Percentiles rank a stretch among this genome's conserved stretches.
Evolutionary conservation across 140 eudicot genomes (phyloP).

Genomic region (Stevia rebaudiana): DNA sequence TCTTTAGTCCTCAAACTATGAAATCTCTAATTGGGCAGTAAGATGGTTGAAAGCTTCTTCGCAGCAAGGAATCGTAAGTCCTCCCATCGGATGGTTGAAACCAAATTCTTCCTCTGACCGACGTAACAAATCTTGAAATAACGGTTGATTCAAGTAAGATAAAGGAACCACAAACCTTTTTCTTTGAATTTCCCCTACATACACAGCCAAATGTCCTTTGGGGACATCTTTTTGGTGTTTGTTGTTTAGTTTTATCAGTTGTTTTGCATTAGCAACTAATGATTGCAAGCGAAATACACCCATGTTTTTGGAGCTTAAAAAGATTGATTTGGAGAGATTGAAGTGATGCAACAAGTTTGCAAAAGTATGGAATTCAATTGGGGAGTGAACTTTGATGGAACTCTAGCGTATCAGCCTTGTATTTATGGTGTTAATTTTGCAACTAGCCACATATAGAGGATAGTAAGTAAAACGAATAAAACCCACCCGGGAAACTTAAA

Average conservation of each 20-base stretch:
- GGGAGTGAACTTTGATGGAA: conserved; percentile 14
- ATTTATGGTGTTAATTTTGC: conserved; percentile 11
- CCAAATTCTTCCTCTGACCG: conserved; percentile 32
- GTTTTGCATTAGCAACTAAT: conserved; percentile 26
- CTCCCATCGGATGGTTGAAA: conserved; percentile 36
- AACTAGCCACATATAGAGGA: conserved; percentile 13
- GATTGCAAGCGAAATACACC: conserved; percentile 27
- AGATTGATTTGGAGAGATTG: conserved; percentile 14
- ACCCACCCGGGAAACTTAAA: too few species aligned
- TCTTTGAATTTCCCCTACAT: conserved; percentile 39
- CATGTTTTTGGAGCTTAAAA: conserved; percentile 8
- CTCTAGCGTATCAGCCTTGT: not conserved
- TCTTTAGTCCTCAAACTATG: not conserved
- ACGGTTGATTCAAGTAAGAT: conserved; percentile 42
- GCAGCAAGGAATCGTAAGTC: conserved; percentile 31
- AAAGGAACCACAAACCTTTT: conserved; percentile 45
- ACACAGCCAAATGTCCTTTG: conserved; percentile 46
- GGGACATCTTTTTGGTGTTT: conserved; percentile 33
- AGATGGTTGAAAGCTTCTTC: conserved; percentile 27
- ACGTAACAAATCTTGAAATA: conserved; percentile 37
- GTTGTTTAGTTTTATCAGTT: conserved; percentile 21
- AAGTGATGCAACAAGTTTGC: not conserved
- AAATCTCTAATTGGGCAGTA: conserved; percentile 16
- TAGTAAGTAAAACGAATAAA: too few species aligned
- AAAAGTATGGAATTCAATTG: not conserved